Evolutionary conservation across 83 land plant species (phyloP).

Genomic region (Isoetes engelmannii): DNA sequence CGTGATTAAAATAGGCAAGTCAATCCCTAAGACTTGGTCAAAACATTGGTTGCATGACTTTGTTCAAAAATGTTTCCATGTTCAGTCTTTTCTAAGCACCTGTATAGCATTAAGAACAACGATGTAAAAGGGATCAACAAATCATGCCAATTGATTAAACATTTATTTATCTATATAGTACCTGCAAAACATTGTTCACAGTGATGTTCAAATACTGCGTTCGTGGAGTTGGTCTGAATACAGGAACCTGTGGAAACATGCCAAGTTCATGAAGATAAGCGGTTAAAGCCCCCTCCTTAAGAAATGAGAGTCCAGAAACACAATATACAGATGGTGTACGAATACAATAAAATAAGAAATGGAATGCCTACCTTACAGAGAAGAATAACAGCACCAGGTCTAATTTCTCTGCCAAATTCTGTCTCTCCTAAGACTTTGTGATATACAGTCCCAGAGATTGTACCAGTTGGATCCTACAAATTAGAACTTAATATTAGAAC

Average conservation of each 20-base stretch:
- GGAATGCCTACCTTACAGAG: slow-evolving; percentile 19
- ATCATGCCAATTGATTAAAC: not conserved
- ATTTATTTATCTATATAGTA: not conserved
- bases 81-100: no score
- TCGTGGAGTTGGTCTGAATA: slow-evolving; percentile 26
- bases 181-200: slow-evolving; percentile 35
- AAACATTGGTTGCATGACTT: no score
- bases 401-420: slow-evolving; percentile 32
- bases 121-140: no score
- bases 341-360: no score
- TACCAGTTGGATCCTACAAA: slow-evolving; percentile 39
- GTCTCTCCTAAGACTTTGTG: slow-evolving; percentile 26
- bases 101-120: no score
- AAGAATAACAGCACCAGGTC: slow-evolving; percentile 32
- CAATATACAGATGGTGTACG: no score
- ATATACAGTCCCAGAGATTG: slow-evolving; percentile 22
- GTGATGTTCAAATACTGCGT: slow-evolving; percentile 36
- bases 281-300: no score
- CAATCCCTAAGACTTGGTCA: no score
- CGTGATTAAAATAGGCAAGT: no score
- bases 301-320: not conserved
- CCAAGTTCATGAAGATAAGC: no score
- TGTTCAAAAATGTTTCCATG: no score
- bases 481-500: no score
- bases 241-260: slow-evolving; percentile 21